Evolutionary conservation across 2,329 filamentous ascomycete genomes (phyloP), one percentile per base, ranked within the genome.

Genomic region (Ceratocystis alfenasii): DNA sequence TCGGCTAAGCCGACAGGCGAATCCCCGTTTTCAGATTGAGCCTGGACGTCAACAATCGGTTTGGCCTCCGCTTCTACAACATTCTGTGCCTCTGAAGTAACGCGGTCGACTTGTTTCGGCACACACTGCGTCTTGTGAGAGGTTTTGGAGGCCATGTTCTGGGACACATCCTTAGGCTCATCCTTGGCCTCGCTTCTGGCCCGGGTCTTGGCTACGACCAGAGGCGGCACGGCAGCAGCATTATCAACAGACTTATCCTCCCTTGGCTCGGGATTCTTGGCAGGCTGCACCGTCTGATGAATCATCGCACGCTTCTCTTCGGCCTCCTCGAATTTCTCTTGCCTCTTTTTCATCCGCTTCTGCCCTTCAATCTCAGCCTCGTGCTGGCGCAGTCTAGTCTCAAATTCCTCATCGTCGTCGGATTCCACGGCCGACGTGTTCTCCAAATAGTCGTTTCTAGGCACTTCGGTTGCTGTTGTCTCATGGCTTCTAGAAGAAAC

Each of bases 281-380:
- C 28, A n/a, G 28, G 12, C 28, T 17, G 20, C 22, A 33, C 61
- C 8, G 44, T n/a, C 25, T 63, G 61, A 33, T 63, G 61, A 48
- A 63, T 10, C 8, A 63, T 45, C 20, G 36, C 44, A n/a, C 10
- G 20, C 61, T 63, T 63, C 46, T 25, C 17, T 0, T 48, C 36
- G 36, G 8, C 8, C 10, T 41, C 12, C 44, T 33, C 3, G 20
- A 15, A 12, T n/a, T 45, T 63, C 22, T 20, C 30, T 15, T 15
- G 22, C 4, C 44, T 30, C 28, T 20, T 36, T 12, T n/a, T 45
- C 6, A 30, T 5, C 6, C 15, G 55, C 55, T 30, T 59, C 17
- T 50, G 20, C 28, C 28, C 46, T 17, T 63, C 61, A 48, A 41
- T 25, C 78, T 74, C 12, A 80, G 72, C 61, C 83, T 78, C 62